Percentiles rank a stretch among this genome's conserved stretches.
Conservation (phyloP, 2,329 filamentous ascomycete species). For the Nannizzia gypsea region DNA sequence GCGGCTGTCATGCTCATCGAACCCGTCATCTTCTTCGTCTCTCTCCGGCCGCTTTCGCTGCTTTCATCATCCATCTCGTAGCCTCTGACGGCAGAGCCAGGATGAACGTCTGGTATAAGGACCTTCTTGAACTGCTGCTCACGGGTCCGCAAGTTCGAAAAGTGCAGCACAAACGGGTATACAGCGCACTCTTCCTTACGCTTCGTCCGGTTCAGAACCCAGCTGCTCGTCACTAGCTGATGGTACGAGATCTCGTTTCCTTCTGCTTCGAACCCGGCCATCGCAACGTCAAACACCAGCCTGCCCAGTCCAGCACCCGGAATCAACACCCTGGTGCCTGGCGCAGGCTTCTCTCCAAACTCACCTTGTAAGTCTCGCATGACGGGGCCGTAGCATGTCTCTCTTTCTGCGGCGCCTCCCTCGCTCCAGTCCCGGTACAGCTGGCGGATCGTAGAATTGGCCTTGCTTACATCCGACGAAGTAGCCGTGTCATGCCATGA, state of each 20-base stretch:
- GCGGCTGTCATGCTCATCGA: constrained; percentile 87
- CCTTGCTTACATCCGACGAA: constrained; percentile 71
- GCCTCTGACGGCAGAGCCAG: constrained; percentile 42
- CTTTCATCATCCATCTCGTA: not conserved
- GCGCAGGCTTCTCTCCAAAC: constrained; percentile 26
- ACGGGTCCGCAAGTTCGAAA: constrained; percentile 71
- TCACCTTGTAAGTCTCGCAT: constrained; percentile 49
- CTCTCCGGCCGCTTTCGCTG: not conserved
- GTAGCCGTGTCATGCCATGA: constrained; percentile 63
- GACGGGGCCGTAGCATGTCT: constrained; percentile 66
- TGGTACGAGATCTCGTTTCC: constrained; percentile 97
- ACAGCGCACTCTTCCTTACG: constrained; percentile 55
- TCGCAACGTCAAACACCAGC: constrained; percentile 76
- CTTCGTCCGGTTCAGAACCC: constrained; percentile 43
- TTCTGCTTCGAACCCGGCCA: constrained; percentile 60
- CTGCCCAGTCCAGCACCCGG: constrained; percentile 83
- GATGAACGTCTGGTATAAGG: constrained; percentile 68
- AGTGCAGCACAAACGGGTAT: constrained; percentile 75
- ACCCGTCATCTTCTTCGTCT: constrained; percentile 35
- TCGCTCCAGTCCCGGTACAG: constrained; percentile 91
- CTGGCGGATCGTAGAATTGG: constrained; percentile 80
- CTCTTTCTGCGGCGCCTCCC: constrained; percentile 61
- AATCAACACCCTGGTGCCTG: constrained; percentile 57
- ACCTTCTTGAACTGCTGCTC: constrained; percentile 64
- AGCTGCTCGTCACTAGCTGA: constrained; percentile 73